phyloP scores from a whole-genome alignment of 2,329 filamentous ascomycete genomes.

The Leptographium procerum region DNA sequence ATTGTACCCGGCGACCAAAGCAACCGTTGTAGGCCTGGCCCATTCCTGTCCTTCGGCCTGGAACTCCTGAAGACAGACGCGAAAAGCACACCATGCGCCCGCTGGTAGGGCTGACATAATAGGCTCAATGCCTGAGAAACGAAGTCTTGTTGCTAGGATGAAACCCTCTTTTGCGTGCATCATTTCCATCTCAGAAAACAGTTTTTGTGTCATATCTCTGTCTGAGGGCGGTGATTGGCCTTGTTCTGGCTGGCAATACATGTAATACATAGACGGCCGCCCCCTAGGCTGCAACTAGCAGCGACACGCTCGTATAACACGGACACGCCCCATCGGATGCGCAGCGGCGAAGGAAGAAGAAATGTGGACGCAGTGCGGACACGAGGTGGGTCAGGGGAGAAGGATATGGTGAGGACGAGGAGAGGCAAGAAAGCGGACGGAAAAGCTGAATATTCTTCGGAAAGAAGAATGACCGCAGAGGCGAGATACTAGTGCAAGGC shows the following conservation, averaged over 20 bases:
- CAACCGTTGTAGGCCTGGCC: background rate
- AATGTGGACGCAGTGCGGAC: background rate
- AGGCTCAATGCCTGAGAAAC: background rate
- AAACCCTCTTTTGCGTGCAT: background rate
- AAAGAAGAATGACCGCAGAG: too few species aligned
- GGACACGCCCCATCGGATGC: background rate
- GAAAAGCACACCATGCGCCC: background rate
- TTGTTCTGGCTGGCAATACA: background rate
- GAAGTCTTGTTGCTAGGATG: background rate
- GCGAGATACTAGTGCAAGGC: too few species aligned
- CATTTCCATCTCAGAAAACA: background rate
- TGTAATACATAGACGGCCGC: too few species aligned
- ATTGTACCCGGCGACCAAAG: background rate
- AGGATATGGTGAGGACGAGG: background rate
- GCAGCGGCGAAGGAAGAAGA: background rate
- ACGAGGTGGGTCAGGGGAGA: background rate
- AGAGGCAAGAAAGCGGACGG: background rate
- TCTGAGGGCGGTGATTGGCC: too few species aligned
- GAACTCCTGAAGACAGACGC: background rate
- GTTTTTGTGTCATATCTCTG: background rate
- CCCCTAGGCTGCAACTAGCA: background rate
- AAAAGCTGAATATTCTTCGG: too few species aligned
- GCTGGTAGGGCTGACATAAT: too few species aligned
- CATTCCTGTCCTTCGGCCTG: background rate
- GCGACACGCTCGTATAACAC: background rate